A percentile compares a stretch with the other conserved stretches of the same genome.
phyloP scores from a whole-genome alignment of 1,139 yeast genomes.

The Hyphopichia burtonii region DNA sequence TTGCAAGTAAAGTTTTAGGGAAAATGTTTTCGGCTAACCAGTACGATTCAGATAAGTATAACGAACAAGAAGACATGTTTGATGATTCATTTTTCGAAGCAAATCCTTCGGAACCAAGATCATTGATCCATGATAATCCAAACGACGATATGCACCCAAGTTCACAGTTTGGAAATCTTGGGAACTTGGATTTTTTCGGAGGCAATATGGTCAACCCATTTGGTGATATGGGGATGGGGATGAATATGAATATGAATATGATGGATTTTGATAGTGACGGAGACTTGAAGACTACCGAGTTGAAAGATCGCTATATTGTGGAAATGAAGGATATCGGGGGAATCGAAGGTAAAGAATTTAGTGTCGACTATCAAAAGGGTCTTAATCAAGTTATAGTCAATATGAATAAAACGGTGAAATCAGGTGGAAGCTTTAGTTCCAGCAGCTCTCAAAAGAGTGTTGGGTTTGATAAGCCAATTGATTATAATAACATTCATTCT shows the following conservation, averaged over 20 bases:
- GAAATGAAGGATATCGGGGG: conserved; percentile 2
- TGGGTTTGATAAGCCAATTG: conserved; percentile 3
- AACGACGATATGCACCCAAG: not conserved
- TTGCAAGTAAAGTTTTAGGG: too few species aligned
- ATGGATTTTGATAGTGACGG: not conserved
- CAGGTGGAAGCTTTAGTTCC: conserved; percentile 1
- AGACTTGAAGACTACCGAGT: conserved; percentile 1
- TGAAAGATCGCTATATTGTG: conserved; percentile 1
- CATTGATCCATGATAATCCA: not conserved
- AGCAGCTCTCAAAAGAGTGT: conserved; percentile 5
- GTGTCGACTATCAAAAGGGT: conserved; percentile 1
- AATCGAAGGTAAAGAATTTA: conserved; percentile 5
- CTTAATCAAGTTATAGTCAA: conserved; percentile 1
- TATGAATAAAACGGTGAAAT: not conserved
- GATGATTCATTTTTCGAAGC: not conserved
- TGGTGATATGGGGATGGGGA: not conserved
- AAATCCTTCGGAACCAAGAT: not conserved
- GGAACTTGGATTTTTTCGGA: not conserved
- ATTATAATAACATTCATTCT: conserved; percentile 2
- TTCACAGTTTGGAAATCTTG: not conserved
- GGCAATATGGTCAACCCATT: not conserved
- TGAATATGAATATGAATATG: not conserved
- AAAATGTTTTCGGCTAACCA: not conserved
- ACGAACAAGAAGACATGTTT: not conserved
- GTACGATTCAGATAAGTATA: conserved; percentile 1